Evolutionary conservation across 169 alveolate species (phyloP), one percentile per base, ranked within the genome.

Genomic region (Plasmodium cynomolgi): DNA sequence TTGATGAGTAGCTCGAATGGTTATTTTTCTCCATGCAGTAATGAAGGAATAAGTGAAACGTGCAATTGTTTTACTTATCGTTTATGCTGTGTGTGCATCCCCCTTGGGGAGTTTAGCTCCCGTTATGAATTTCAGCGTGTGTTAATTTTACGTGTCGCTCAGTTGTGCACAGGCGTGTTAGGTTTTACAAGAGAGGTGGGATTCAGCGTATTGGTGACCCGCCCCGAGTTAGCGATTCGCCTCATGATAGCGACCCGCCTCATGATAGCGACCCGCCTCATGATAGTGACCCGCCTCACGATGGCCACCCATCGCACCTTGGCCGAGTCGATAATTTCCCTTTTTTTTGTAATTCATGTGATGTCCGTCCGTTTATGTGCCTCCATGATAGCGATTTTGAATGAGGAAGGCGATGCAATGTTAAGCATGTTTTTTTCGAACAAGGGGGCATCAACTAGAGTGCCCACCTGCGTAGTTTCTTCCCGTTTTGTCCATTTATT

Each of bases 321-420:
- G 1, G 20, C 23, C 62, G 62, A 50, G 23, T 50, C 15, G 62
- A 50, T 50, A 3, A 50, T 50, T 50, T 13, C 23, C 20, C 20
- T 82, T 72, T 84, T 71, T 84, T 71, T 84, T 39, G 84, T 71
- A 44, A 72, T 84, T 11, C 75, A 72, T 84, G 44, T 84, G 73
- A 71, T 41, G 23, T 84, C 83, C 92, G 84, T 44, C 26, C 15
- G 33, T 39, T 37, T 72, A 33, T 72, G 79, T 81, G 8, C 20
- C 33, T 50, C 56, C 44, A 56, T 54, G 54, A 15, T 58, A 82
- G 41, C 37, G 8, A 17, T 56, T 82, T 29, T 82, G 26, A 56
- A 82, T 82, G 41, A 82, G 56, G 72, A 58, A 8, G 71, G n/a
- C 37, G 62, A 82, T 50, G 44, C 71, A 54, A 1, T 9, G 71